phyloP scores from a whole-genome alignment of 208 protist species.

The Leishmania mexicana region DNA sequence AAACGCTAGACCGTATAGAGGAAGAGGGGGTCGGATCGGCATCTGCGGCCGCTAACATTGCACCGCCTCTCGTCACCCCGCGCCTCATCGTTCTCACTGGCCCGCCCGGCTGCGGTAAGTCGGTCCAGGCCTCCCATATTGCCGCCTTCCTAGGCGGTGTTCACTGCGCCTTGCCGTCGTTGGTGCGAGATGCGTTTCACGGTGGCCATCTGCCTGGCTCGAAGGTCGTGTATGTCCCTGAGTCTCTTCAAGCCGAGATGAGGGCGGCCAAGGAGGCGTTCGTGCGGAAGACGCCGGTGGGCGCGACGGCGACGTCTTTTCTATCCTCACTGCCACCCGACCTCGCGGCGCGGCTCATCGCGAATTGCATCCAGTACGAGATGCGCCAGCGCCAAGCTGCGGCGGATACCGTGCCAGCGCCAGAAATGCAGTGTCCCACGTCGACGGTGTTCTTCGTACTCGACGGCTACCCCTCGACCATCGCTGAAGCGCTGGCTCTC shows the following conservation, averaged over 20 bases:
- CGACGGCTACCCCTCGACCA: slow-evolving; percentile 48
- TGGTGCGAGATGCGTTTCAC: slow-evolving; percentile 25
- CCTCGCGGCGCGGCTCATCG: slow-evolving; percentile 31
- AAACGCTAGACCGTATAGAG: slow-evolving; percentile 41
- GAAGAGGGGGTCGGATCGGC: background rate
- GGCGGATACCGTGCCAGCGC: background rate
- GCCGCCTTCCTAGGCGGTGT: slow-evolving; percentile 4
- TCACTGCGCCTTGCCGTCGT: slow-evolving; percentile 18
- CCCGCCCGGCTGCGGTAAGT: slow-evolving; percentile 7
- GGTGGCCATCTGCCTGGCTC: slow-evolving; percentile 16
- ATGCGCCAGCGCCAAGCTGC: slow-evolving; percentile 3
- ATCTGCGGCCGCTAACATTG: background rate
- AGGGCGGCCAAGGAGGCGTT: slow-evolving; percentile 4
- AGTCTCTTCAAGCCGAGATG: slow-evolving; percentile 29
- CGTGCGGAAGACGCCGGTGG: background rate
- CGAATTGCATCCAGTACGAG: slow-evolving; percentile 32
- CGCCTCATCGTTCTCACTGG: slow-evolving; percentile 8
- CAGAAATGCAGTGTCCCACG: background rate
- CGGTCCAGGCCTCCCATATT: slow-evolving; percentile 7
- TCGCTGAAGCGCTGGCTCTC: slow-evolving; percentile 44
- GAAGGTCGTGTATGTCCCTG: slow-evolving; percentile 21
- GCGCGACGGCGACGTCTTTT: background rate
- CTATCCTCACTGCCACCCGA: slow-evolving; percentile 19
- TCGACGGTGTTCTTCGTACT: slow-evolving; percentile 26
- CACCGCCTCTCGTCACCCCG: slow-evolving; percentile 1